Percentiles rank a stretch among this genome's conserved stretches.
Conservation (phyloP, 2,329 filamentous ascomycete genomes). For the Ceratocystis diversiconidia region DNA sequence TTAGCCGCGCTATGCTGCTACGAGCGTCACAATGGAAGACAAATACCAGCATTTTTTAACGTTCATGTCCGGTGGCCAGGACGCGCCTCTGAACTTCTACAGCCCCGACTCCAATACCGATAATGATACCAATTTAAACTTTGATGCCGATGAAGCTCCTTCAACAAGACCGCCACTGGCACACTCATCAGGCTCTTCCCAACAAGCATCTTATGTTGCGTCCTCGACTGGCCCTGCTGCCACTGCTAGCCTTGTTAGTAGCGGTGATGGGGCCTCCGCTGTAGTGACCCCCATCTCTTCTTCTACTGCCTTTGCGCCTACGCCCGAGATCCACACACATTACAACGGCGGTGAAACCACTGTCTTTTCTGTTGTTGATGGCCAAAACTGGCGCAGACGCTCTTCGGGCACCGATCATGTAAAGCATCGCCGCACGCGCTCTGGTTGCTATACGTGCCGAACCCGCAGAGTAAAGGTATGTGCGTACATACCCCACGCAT, state of each 20-base stretch:
- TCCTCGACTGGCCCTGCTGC: background rate
- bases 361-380: constrained; percentile 19
- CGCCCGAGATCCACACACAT: constrained; percentile 21
- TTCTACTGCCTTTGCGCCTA: constrained; percentile 38
- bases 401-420: constrained; percentile 49
- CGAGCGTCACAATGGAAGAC: constrained; percentile 33
- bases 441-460: constrained; percentile 85
- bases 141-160: background rate
- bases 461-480: constrained; percentile 68
- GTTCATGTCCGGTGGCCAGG: constrained; percentile 33
- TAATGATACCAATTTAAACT: background rate
- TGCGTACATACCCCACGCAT: background rate
- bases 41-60: constrained; percentile 43
- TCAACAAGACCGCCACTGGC: background rate
- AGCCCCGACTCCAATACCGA: background rate
- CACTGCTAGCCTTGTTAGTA: constrained; percentile 23
- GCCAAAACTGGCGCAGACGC: constrained; percentile 33
- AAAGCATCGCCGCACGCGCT: constrained; percentile 85
- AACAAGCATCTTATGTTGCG: background rate
- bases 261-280: constrained; percentile 1
- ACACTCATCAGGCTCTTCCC: background rate
- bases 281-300: constrained; percentile 23
- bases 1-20: constrained; percentile 2
- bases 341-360: background rate
- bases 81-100: background rate